Evolutionary conservation across 2,329 filamentous ascomycete genomes (phyloP), one percentile per base, ranked within the genome.

Genomic region (Diplodia seriata): DNA sequence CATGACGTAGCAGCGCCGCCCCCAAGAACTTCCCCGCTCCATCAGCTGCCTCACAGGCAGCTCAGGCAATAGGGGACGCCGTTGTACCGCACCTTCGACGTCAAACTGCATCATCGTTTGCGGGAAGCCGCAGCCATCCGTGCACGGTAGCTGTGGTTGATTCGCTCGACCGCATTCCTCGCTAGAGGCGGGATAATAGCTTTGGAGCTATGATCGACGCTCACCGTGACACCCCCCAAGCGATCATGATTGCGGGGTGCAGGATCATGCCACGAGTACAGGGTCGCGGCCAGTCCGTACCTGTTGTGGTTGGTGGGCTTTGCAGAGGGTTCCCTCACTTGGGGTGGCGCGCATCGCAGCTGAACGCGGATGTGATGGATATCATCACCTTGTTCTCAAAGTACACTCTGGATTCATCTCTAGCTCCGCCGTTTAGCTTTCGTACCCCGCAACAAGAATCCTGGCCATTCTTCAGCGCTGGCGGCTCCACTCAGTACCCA

Each of bases 101-200:
- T 65, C 62, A 65, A 65, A 43, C 33, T 47, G 62, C 62, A 51
- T 63, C 59, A 38, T 49, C 47, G 59, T 63, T 63, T 63, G 59
- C 59, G 31, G 43, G 43, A 51, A 26, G 54, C 33, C 54, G 54
- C 54, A 43, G n/a, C 23, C 33, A 57, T 15, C 11, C 54, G 54
- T 12, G 29, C 31, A 36, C 53, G 29, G 31, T 14, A 36, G 40
- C 4, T 26, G 59, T n/a, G n/a, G 59, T 33, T 63, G 59, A 63
- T 63, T 63, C 59, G 59, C 47, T 29, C 47, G 47, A 51, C 59
- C 29, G 3, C 59, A 63, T 38, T 63, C 59, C 43, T 51, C 31
- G 59, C 57, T 33, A 51, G 43, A 63, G 51, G 59, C 40, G 40
- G 40, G 40, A 33, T 36, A 20, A 14, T 59, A 43, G 36, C 40